Conservation (phyloP, 1,139 yeast species). For the Candida dubliniensis region DNA sequence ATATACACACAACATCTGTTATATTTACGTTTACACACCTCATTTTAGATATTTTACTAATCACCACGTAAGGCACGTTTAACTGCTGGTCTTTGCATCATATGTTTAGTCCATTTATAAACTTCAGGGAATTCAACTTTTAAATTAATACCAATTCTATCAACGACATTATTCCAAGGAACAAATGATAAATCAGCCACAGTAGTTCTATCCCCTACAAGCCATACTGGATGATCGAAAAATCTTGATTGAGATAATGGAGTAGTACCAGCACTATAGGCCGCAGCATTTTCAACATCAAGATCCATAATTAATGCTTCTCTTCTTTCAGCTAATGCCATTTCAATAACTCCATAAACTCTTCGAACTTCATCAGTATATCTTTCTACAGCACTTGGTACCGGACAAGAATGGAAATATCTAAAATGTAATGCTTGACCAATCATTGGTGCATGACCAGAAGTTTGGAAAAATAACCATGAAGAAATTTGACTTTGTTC, state of each 20-base stretch:
- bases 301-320: slow-evolving; percentile 89
- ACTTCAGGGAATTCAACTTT: slow-evolving; percentile 92
- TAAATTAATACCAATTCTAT: slow-evolving; percentile 84
- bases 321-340: slow-evolving; percentile 91
- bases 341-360: slow-evolving; percentile 91
- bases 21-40: too few species aligned
- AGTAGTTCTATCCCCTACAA: slow-evolving; percentile 87
- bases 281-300: slow-evolving; percentile 86
- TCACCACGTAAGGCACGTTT: slow-evolving; percentile 74
- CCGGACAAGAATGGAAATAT: slow-evolving; percentile 84
- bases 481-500: slow-evolving; percentile 87
- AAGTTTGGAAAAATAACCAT: slow-evolving; percentile 93
- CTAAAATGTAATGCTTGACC: slow-evolving; percentile 96
- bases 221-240: slow-evolving; percentile 93
- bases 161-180: slow-evolving; percentile 97
- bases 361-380: slow-evolving; percentile 92
- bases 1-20: too few species aligned
- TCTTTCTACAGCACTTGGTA: slow-evolving; percentile 86
- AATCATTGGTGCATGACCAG: slow-evolving; percentile 97
- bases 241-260: slow-evolving; percentile 83
- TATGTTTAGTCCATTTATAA: slow-evolving; percentile 89
- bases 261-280: slow-evolving; percentile 85
- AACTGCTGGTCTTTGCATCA: slow-evolving; percentile 89
- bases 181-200: slow-evolving; percentile 91
- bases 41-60: slow-evolving; percentile 19